phyloP scores from a whole-genome alignment of 2,329 filamentous ascomycete genomes.

The Lecanicillium sp. region DNA sequence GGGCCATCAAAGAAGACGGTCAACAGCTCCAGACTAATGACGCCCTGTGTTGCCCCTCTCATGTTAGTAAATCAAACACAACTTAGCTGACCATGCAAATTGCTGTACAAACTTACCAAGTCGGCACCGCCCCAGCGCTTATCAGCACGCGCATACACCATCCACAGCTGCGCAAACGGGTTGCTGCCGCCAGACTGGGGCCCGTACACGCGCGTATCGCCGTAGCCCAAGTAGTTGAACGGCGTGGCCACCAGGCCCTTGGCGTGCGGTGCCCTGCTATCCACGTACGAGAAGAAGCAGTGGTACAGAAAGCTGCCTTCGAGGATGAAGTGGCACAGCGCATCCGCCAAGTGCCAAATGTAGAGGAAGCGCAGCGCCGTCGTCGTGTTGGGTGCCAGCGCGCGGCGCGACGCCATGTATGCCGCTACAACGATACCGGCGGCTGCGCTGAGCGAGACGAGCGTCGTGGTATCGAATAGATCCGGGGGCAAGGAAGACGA shows the following conservation, averaged over 20 bases:
- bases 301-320: slow-evolving; percentile 90
- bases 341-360: slow-evolving; percentile 92
- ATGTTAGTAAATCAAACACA: neutral
- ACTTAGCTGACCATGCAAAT: neutral
- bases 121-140: slow-evolving; percentile 56
- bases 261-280: slow-evolving; percentile 20
- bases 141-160: slow-evolving; percentile 60
- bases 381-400: slow-evolving; percentile 40
- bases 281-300: slow-evolving; percentile 66
- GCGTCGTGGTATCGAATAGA: slow-evolving; percentile 51
- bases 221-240: slow-evolving; percentile 41
- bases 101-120: slow-evolving; percentile 30
- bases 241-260: slow-evolving; percentile 37
- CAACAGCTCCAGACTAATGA: slow-evolving; percentile 56
- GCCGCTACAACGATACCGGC: slow-evolving; percentile 42
- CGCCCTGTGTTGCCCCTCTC: slow-evolving; percentile 27
- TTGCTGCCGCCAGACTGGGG: slow-evolving; percentile 46
- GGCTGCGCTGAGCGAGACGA: slow-evolving; percentile 48
- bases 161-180: slow-evolving; percentile 54
- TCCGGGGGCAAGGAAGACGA: slow-evolving; percentile 38
- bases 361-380: slow-evolving; percentile 66
- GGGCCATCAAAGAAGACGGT: slow-evolving; percentile 57
- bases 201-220: slow-evolving; percentile 42
- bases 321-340: slow-evolving; percentile 82
- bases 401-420: slow-evolving; percentile 37